A percentile compares a stretch with the other conserved stretches of the same genome.
phyloP scores from a whole-genome alignment of 306 rosid species.

The Crataegus laevigata region DNA sequence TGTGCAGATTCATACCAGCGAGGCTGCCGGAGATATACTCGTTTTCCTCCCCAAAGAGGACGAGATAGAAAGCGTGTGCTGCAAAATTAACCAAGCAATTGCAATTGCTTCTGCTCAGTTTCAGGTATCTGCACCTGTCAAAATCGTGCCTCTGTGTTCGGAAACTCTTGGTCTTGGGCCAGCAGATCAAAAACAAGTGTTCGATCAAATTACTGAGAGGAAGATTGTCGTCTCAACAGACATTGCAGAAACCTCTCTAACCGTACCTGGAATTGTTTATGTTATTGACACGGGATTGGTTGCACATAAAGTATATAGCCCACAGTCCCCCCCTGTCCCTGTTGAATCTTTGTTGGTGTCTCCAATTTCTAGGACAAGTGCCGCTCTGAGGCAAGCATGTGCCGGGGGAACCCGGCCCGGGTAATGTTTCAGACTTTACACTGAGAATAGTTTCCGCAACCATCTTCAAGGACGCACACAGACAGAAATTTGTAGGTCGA shows the following conservation, averaged over 20 bases:
- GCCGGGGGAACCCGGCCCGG: background rate
- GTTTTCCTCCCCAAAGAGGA: conserved; percentile 74
- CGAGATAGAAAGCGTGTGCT: conserved; percentile 69
- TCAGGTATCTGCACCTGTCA: conserved; percentile 28
- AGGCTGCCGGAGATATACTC: conserved; percentile 60
- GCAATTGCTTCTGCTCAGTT: conserved; percentile 41
- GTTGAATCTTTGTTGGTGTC: background rate
- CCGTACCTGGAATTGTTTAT: conserved; percentile 66
- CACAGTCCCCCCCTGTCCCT: background rate
- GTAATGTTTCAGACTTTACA: background rate
- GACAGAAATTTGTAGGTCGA: background rate
- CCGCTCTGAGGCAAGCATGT: background rate
- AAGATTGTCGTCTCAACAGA: conserved; percentile 67
- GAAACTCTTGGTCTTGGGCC: too few relatives aligned
- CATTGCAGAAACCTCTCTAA: conserved; percentile 68
- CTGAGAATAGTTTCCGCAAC: background rate
- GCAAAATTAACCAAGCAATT: conserved; percentile 50
- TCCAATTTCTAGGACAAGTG: background rate
- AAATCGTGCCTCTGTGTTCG: conserved; percentile 61
- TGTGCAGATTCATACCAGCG: conserved; percentile 61
- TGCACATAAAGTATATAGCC: background rate
- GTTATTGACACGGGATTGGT: conserved; percentile 31
- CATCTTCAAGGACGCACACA: background rate
- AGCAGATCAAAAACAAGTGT: too few relatives aligned
- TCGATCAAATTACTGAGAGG: conserved; percentile 66